Evolutionary conservation across 2,329 filamentous ascomycete species (phyloP).

Genomic region (Aspergillus texensis): DNA sequence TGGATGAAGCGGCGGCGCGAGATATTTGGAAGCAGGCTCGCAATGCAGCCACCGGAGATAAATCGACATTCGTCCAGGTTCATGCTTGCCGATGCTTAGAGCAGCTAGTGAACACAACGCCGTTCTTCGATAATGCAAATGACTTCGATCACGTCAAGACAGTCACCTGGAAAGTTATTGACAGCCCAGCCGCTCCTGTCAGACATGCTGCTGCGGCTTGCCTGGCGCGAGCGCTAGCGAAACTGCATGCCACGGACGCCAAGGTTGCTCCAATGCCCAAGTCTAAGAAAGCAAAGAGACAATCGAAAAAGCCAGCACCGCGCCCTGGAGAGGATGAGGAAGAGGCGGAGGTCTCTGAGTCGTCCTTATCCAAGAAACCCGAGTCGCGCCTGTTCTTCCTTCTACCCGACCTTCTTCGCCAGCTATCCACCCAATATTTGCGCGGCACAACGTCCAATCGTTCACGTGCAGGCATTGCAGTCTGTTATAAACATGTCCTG

Average conservation of each 20-base stretch:
- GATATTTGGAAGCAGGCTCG: constrained; percentile 93
- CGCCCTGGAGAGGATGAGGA: constrained; percentile 73
- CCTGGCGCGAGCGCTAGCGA: constrained; percentile 79
- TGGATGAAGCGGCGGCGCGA: constrained; percentile 82
- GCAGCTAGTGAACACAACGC: constrained; percentile 69
- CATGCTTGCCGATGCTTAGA: constrained; percentile 79
- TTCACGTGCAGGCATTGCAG: constrained; percentile 77
- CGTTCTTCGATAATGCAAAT: constrained; percentile 81
- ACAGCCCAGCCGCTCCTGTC: constrained; percentile 73
- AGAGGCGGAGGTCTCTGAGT: constrained; percentile 69
- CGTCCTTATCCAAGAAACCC: constrained; percentile 73
- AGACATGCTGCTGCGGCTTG: constrained; percentile 85
- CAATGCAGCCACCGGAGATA: constrained; percentile 75
- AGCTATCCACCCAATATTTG: constrained; percentile 79
- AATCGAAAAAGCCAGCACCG: constrained; percentile 62
- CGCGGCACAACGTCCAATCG: constrained; percentile 77
- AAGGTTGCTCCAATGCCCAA: constrained; percentile 57
- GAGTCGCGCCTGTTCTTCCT: constrained; percentile 72
- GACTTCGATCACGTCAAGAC: constrained; percentile 90
- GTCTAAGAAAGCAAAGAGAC: constrained; percentile 71
- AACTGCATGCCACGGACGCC: constrained; percentile 70
- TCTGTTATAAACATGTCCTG: constrained; percentile 84
- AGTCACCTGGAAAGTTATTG: constrained; percentile 82
- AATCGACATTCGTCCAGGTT: constrained; percentile 77
- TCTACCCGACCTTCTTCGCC: constrained; percentile 75